These are phyloP conservation scores for Agrocybe chaxingu DNA, from an alignment of 768 basidiomycete genomes.

Conservation along the genomic window DNA sequence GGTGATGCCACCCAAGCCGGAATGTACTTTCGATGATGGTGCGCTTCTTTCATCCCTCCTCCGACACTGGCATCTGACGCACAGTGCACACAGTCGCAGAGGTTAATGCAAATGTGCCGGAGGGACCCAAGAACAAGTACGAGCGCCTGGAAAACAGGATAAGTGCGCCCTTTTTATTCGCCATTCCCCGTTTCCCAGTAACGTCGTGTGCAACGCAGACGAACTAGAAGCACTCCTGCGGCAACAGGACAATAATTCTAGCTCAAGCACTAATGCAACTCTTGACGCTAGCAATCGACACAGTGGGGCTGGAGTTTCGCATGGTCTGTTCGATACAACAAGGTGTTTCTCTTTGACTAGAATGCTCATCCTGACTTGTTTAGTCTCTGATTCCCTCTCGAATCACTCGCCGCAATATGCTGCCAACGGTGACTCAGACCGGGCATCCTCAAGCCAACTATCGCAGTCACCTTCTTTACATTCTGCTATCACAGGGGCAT, in stretches of 20 bases:
- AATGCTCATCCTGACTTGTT: not conserved
- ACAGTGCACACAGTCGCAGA: constrained; percentile 36
- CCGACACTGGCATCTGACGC: not conserved
- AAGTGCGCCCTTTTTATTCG: constrained; percentile 38
- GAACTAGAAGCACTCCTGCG: constrained; percentile 67
- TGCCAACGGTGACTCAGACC: constrained; percentile 8
- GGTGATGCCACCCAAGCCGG: constrained; percentile 50
- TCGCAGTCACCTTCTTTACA: constrained; percentile 24
- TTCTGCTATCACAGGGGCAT: constrained; percentile 11
- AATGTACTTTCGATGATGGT: constrained; percentile 81
- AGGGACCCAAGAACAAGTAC: constrained; percentile 57
- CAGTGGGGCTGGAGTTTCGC: not conserved
- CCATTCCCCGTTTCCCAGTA: not conserved
- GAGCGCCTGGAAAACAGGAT: constrained; percentile 69
- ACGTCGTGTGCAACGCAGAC: constrained; percentile 30
- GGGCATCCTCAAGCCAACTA: constrained; percentile 16
- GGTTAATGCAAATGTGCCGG: constrained; percentile 29
- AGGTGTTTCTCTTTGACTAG: not conserved
- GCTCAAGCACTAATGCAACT: constrained; percentile 5
- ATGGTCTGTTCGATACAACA: not conserved
- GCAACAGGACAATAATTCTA: constrained; percentile 45
- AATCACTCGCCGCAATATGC: constrained; percentile 1
- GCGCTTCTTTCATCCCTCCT: constrained; percentile 6
- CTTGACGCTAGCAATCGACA: constrained; percentile 3
- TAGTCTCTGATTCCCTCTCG: constrained; percentile 5